Evolutionary conservation across 352 stramenopile species (phyloP).

Genomic region (Phytophthora fragariaefolia): DNA sequence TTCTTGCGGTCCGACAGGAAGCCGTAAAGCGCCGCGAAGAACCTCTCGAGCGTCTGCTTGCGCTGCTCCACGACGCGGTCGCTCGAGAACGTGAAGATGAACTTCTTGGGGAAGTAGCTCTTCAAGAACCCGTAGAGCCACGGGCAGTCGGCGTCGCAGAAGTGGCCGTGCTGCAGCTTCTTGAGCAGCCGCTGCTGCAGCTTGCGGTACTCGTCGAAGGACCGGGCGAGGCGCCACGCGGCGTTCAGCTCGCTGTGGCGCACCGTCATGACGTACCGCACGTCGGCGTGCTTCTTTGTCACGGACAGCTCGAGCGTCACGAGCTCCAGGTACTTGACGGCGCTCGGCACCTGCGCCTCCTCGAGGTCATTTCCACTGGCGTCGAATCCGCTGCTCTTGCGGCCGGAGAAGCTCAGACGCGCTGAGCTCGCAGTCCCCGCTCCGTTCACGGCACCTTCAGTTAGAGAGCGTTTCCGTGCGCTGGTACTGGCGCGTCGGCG

Average conservation of each 20-base stretch:
- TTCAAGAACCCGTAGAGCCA: conserved; percentile 79
- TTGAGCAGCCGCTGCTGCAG: conserved; percentile 75
- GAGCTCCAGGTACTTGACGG: conserved; percentile 61
- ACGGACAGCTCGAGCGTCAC: conserved; percentile 54
- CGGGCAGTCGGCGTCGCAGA: conserved; percentile 74
- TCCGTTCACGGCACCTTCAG: conserved; percentile 13
- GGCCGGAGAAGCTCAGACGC: conserved; percentile 30
- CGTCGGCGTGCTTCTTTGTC: conserved; percentile 57
- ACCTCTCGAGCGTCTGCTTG: conserved; percentile 59
- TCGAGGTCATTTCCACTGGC: conserved; percentile 39
- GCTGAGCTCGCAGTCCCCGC: conserved; percentile 9
- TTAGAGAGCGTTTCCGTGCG: conserved; percentile 35
- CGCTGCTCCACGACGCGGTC: conserved; percentile 50
- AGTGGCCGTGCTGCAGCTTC: conserved; percentile 70
- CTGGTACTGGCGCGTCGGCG: conserved; percentile 33
- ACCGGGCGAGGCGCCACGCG: conserved; percentile 56
- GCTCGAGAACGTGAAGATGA: conserved; percentile 60
- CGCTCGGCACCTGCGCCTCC: conserved; percentile 38
- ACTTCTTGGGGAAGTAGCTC: conserved; percentile 80
- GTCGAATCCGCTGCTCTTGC: conserved; percentile 26
- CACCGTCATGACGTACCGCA: conserved; percentile 70
- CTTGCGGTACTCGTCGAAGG: conserved; percentile 78
- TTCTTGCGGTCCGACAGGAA: conserved; percentile 71
- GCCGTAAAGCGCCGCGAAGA: conserved; percentile 63
- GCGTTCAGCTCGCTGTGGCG: conserved; percentile 38